Conservation (phyloP, 805 yeast species). For the Saccharomycopsis javanensis region DNA sequence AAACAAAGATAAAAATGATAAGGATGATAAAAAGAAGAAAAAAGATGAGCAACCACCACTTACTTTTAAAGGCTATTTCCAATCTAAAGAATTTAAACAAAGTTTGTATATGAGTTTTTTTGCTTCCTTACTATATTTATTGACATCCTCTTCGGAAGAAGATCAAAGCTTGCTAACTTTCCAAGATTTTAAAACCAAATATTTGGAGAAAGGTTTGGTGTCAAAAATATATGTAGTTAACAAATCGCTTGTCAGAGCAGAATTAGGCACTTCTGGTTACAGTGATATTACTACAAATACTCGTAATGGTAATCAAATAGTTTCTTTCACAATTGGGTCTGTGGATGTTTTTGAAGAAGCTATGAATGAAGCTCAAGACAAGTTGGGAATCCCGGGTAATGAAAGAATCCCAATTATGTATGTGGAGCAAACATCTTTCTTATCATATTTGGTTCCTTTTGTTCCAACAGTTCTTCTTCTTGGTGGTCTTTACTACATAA, state of each 20-base stretch:
- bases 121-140: constrained; percentile 29
- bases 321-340: constrained; percentile 79
- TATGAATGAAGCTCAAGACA: constrained; percentile 62
- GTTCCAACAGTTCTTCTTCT: constrained; percentile 73
- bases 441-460: constrained; percentile 57
- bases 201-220: constrained; percentile 70
- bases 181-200: constrained; percentile 79
- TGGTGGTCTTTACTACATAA: constrained; percentile 53
- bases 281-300: constrained; percentile 26
- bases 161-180: constrained; percentile 38
- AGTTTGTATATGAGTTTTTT: constrained; percentile 32
- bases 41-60: constrained; percentile 23
- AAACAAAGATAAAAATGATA: constrained; percentile 16
- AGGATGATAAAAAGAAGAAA: constrained; percentile 21
- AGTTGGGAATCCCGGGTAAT: constrained; percentile 51
- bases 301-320: constrained; percentile 29
- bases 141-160: constrained; percentile 20
- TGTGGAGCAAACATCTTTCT: constrained; percentile 54
- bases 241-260: constrained; percentile 61
- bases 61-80: constrained; percentile 29
- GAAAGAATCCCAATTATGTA: constrained; percentile 74
- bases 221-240: constrained; percentile 65
- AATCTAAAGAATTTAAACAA: constrained; percentile 34
- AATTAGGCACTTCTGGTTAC: constrained; percentile 29
- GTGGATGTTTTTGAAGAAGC: constrained; percentile 79